phyloP scores from a whole-genome alignment of 2,329 filamentous ascomycete species.

The Calonectria honghensis region DNA sequence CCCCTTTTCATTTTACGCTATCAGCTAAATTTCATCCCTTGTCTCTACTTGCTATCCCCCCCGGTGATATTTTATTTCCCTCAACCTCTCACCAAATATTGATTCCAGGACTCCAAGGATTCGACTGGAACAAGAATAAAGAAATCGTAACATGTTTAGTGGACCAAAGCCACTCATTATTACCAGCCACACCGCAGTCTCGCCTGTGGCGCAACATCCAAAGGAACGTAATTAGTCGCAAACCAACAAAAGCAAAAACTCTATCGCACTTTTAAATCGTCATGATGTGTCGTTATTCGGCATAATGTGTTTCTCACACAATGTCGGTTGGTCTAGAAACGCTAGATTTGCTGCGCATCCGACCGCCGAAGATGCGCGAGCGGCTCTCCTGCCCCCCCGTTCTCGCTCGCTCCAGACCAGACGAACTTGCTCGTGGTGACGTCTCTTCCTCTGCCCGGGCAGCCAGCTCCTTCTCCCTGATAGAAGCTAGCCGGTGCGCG shows the following conservation, averaged over 20 bases:
- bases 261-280: constrained; percentile 31
- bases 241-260: constrained; percentile 10
- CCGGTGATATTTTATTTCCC: neutral
- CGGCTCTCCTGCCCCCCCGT: constrained; percentile 53
- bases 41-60: neutral
- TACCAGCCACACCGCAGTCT: constrained; percentile 6
- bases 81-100: neutral
- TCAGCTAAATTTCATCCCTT: neutral
- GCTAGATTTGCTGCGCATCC: constrained; percentile 57
- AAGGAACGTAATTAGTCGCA: constrained; percentile 24
- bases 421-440: constrained; percentile 54
- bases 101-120: neutral
- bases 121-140: neutral
- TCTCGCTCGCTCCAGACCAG: constrained; percentile 54
- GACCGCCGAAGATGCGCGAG: constrained; percentile 55
- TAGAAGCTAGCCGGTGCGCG: constrained; percentile 61
- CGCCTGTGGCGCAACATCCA: constrained; percentile 7
- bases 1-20: constrained; percentile 18
- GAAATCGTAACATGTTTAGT: constrained; percentile 4
- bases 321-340: constrained; percentile 53
- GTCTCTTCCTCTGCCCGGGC: constrained; percentile 54
- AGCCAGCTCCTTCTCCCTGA: constrained; percentile 61
- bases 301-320: constrained; percentile 48
- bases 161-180: constrained; percentile 3
- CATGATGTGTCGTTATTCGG: constrained; percentile 34